Percentiles rank a stretch among this genome's conserved stretches.
Conservation (phyloP, 176 grass and related monocot genomes). For the Secale cereale region DNA sequence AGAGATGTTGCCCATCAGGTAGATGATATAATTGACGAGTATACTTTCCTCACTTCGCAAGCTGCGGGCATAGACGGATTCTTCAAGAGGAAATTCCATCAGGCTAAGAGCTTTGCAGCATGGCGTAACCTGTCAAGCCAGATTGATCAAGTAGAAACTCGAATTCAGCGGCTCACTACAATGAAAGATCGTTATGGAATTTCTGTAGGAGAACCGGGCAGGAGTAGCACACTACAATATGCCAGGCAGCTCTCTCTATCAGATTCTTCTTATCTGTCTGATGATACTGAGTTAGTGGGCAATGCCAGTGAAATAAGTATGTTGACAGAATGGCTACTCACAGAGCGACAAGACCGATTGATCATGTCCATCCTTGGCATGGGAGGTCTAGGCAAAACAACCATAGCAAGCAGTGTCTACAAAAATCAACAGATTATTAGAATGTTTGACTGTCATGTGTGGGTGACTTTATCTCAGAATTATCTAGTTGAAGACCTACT, state of each 20-base stretch:
- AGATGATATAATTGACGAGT: constrained; percentile 55
- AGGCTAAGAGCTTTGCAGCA: constrained; percentile 24
- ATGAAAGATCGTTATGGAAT: constrained; percentile 44
- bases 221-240: background rate
- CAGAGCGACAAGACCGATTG: constrained; percentile 14
- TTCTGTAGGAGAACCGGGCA: background rate
- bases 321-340: constrained; percentile 31
- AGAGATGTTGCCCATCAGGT: constrained; percentile 41
- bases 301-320: constrained; percentile 16
- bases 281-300: constrained; percentile 35
- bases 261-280: constrained; percentile 28
- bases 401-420: constrained; percentile 31
- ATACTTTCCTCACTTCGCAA: constrained; percentile 35
- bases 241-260: background rate
- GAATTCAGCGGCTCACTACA: constrained; percentile 21
- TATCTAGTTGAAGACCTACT: constrained; percentile 35
- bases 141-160: constrained; percentile 41
- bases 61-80: background rate
- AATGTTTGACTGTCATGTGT: constrained; percentile 29
- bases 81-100: constrained; percentile 35
- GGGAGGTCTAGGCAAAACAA: constrained; percentile 62
- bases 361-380: constrained; percentile 49
- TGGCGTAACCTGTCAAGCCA: constrained; percentile 15
- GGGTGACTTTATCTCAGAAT: constrained; percentile 41
- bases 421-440: constrained; percentile 24